A percentile compares a stretch with the other conserved stretches of the same genome.
Evolutionary conservation across 192 early-diverging fungal genomes (phyloP).

Genomic region (Thamnidium elegans): DNA sequence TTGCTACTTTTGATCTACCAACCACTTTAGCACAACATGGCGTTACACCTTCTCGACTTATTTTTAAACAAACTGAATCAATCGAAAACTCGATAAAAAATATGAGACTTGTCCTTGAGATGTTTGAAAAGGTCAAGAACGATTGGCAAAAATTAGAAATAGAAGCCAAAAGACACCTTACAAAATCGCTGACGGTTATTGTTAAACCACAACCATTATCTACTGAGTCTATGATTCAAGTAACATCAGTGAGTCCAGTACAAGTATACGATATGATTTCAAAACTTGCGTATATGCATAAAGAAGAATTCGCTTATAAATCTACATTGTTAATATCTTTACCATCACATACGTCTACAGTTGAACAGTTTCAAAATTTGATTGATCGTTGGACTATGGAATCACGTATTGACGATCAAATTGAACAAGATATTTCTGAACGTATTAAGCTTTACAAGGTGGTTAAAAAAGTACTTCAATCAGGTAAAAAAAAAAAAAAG

Average conservation of each 20-base stretch:
- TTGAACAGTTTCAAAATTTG: conserved; percentile 4
- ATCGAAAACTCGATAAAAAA: background rate
- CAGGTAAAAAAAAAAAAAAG: conserved; percentile 19
- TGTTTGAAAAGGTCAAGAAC: background rate
- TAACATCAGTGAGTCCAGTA: conserved; percentile 7
- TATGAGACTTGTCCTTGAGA: background rate
- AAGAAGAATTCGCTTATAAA: conserved; percentile 15
- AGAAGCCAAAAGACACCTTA: conserved; percentile 9
- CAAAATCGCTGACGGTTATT: background rate
- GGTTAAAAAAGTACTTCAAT: conserved; percentile 26
- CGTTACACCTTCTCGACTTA: background rate
- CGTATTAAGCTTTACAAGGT: conserved; percentile 27
- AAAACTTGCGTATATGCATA: conserved; percentile 7
- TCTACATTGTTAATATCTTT: background rate
- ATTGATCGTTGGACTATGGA: conserved; percentile 19
- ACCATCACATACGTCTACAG: background rate
- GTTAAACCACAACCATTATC: conserved; percentile 12
- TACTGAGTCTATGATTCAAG: conserved; percentile 23
- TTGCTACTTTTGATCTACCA: conserved; percentile 1
- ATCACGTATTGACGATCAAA: conserved; percentile 13
- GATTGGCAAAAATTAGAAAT: background rate
- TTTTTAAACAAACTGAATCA: conserved; percentile 14
- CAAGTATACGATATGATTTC: conserved; percentile 16
- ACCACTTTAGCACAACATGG: background rate
- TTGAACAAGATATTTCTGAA: conserved; percentile 22